A percentile compares a stretch with the other conserved stretches of the same genome.
phyloP scores from a whole-genome alignment of 2,329 filamentous ascomycete genomes.

The Basipetospora chlamydospora region DNA sequence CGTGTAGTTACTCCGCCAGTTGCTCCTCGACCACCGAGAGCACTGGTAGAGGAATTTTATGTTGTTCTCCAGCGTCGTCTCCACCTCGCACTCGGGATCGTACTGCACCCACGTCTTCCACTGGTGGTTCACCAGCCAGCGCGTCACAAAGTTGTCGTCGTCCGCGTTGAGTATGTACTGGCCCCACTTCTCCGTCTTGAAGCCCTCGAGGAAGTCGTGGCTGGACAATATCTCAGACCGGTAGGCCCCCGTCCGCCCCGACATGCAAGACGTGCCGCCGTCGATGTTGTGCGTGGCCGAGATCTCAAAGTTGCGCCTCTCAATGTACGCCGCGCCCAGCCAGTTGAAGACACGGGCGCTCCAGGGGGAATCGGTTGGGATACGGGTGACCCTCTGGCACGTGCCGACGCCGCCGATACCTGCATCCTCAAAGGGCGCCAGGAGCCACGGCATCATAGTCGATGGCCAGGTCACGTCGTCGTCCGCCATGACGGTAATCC shows the following conservation, averaged over 20 bases:
- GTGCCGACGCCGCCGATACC: slow-evolving; percentile 83
- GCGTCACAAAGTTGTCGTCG: slow-evolving; percentile 95
- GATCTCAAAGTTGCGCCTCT: slow-evolving; percentile 91
- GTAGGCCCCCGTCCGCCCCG: slow-evolving; percentile 85
- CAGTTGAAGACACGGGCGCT: slow-evolving; percentile 65
- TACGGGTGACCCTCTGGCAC: slow-evolving; percentile 70
- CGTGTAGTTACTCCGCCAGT: slow-evolving; percentile 93
- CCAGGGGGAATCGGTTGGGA: slow-evolving; percentile 22
- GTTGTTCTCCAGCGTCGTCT: slow-evolving; percentile 85
- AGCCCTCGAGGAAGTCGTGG: slow-evolving; percentile 71
- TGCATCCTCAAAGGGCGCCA: slow-evolving; percentile 78
- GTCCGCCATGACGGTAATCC: slow-evolving; percentile 84
- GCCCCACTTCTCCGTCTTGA: slow-evolving; percentile 83
- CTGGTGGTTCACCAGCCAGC: slow-evolving; percentile 82
- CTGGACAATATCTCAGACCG: slow-evolving; percentile 77
- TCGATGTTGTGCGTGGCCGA: slow-evolving; percentile 91
- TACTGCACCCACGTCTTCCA: slow-evolving; percentile 97
- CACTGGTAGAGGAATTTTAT: slow-evolving; percentile 86
- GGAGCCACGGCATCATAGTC: slow-evolving; percentile 77
- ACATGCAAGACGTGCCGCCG: slow-evolving; percentile 92
- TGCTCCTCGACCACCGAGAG: slow-evolving; percentile 87
- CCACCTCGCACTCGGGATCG: slow-evolving; percentile 75
- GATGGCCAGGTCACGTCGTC: slow-evolving; percentile 90
- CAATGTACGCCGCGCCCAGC: slow-evolving; percentile 81
- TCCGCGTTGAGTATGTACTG: slow-evolving; percentile 87